Evolutionary conservation across 305 asterid genomes (phyloP).

Genomic region (Galium porrigens): DNA sequence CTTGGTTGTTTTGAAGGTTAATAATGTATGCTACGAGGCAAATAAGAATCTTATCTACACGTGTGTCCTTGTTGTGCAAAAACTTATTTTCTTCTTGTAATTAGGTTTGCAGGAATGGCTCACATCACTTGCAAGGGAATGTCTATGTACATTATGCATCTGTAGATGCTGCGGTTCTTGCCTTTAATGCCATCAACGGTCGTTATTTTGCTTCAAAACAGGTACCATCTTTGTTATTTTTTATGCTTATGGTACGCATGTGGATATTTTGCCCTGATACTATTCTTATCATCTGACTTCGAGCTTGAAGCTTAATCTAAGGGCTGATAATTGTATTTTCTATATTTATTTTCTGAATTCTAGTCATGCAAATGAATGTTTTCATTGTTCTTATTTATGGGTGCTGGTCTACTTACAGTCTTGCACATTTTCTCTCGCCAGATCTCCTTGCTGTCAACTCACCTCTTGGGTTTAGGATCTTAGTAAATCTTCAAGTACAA

Average conservation of each 20-base stretch:
- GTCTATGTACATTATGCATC: slow-evolving; percentile 72
- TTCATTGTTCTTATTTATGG: neutral
- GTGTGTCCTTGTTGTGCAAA: slow-evolving; percentile 18
- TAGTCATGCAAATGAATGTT: neutral
- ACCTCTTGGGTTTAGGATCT: neutral
- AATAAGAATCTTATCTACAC: neutral
- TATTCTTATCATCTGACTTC: neutral
- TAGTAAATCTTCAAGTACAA: neutral
- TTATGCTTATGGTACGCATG: neutral
- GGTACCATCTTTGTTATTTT: slow-evolving; percentile 29
- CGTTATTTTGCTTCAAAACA: slow-evolving; percentile 92
- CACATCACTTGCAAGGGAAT: slow-evolving; percentile 84
- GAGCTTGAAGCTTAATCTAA: neutral
- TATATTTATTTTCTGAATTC: neutral
- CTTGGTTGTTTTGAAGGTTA: neutral
- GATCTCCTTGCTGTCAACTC: neutral
- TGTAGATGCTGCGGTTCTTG: slow-evolving; percentile 65
- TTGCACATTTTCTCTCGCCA: neutral
- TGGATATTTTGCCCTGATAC: neutral
- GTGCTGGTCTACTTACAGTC: neutral
- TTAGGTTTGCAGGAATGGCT: slow-evolving; percentile 89
- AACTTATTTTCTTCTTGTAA: slow-evolving; percentile 4
- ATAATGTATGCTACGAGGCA: neutral
- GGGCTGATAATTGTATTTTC: neutral
- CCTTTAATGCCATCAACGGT: slow-evolving; percentile 60